A percentile compares a stretch with the other conserved stretches of the same genome.
Evolutionary conservation across 2,329 filamentous ascomycete species (phyloP).

Genomic region (Trichoderma atroviride): DNA sequence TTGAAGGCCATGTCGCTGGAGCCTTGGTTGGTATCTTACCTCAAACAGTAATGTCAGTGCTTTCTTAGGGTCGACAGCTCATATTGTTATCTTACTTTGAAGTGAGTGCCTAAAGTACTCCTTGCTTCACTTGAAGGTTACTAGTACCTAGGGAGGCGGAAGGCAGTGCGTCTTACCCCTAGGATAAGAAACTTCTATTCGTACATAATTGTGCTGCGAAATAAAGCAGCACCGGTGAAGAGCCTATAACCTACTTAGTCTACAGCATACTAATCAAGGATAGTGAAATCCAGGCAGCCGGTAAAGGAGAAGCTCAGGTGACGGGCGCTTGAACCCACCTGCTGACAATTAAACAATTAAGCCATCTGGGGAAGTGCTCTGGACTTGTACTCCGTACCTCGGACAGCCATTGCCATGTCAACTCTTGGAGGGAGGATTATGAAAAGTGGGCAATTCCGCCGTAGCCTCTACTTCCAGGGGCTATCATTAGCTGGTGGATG

Average conservation of each 20-base stretch:
- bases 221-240: neutral
- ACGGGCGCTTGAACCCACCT: neutral
- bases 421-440: neutral
- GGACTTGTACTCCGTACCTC: neutral
- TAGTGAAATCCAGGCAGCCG: constrained; percentile 5
- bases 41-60: neutral
- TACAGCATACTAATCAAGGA: neutral
- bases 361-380: neutral
- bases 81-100: neutral
- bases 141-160: neutral
- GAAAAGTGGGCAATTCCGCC: constrained; percentile 17
- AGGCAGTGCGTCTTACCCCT: neutral
- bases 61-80: neutral
- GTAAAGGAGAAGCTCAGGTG: constrained; percentile 21
- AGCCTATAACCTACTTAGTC: neutral
- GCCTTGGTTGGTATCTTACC: neutral
- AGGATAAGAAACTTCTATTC: neutral
- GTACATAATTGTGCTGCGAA: neutral
- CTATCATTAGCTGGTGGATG: neutral
- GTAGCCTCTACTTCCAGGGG: constrained; percentile 3
- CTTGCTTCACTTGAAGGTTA: neutral
- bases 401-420: neutral
- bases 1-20: neutral
- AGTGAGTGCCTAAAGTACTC: neutral
- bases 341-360: constrained; percentile 3